Evolutionary conservation across 169 alveolate genomes (phyloP).

Genomic region (Eimeria praecox): DNA sequence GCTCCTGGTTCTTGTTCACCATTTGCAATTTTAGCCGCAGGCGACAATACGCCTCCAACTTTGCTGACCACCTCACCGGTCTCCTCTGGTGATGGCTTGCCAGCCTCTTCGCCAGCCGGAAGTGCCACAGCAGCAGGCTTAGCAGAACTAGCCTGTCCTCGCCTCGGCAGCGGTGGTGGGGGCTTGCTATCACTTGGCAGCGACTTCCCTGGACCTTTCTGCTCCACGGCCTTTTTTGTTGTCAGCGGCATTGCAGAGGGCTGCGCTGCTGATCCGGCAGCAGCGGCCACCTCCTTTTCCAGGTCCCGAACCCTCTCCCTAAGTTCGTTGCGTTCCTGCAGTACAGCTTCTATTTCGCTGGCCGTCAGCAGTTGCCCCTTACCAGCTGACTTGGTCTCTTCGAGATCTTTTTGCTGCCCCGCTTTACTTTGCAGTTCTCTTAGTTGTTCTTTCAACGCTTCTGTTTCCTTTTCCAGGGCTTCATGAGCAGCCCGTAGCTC

Average conservation of each 20-base stretch:
- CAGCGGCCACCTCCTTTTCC: neutral
- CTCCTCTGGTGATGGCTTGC: neutral
- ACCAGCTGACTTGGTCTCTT: neutral
- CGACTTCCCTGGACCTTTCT: neutral
- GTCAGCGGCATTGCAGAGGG: neutral
- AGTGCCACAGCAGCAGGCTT: conserved; percentile 3
- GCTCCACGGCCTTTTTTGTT: neutral
- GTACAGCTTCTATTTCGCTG: neutral
- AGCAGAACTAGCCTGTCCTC: neutral
- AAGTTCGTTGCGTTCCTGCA: conserved; percentile 22
- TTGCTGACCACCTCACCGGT: neutral
- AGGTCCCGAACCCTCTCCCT: neutral
- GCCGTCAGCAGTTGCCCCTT: neutral
- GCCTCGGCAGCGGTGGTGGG: conserved; percentile 4
- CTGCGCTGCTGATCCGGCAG: neutral
- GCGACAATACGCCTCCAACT: neutral
- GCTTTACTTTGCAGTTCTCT: conserved; percentile 13
- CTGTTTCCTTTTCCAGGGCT: conserved; percentile 33
- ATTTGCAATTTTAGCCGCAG: neutral
- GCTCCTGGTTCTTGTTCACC: neutral
- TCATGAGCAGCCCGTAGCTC: conserved; percentile 34
- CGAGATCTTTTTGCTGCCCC: neutral
- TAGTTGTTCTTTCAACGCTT: conserved; percentile 24
- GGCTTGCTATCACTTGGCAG: neutral
- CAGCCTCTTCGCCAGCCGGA: conserved; percentile 21